phyloP scores from a whole-genome alignment of 768 basidiomycete genomes.

The Trametes cubensis region DNA sequence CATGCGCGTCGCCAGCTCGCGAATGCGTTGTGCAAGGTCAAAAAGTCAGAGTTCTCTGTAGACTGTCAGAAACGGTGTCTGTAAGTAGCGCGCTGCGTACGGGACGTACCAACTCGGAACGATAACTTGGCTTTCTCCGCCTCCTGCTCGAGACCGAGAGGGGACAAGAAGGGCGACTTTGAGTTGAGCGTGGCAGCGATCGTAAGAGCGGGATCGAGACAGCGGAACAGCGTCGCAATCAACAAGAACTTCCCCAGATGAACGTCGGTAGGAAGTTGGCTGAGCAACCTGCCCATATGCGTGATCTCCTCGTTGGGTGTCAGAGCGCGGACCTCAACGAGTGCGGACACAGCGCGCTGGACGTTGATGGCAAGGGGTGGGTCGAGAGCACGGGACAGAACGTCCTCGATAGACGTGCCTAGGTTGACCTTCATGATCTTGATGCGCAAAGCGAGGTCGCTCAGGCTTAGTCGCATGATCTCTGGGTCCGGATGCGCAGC shows the following conservation, averaged over 20 bases:
- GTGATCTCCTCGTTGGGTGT: conserved; percentile 90
- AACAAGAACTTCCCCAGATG: conserved; percentile 94
- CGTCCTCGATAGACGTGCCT: conserved; percentile 86
- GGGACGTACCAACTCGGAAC: conserved; percentile 72
- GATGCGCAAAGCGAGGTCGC: conserved; percentile 87
- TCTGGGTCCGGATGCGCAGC: conserved; percentile 91
- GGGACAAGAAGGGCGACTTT: conserved; percentile 91
- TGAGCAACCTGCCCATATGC: conserved; percentile 86
- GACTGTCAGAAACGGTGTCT: too few relatives aligned
- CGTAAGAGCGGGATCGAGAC: conserved; percentile 94
- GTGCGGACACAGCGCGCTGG: conserved; percentile 82
- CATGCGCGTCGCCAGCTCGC: conserved; percentile 81
- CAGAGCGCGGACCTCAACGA: conserved; percentile 93
- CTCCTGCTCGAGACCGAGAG: conserved; percentile 84
- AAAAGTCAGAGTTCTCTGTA: conserved; percentile 90
- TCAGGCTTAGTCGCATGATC: conserved; percentile 91
- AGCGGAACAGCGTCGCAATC: conserved; percentile 80
- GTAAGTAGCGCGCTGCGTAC: not conserved
- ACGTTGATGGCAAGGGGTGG: conserved; percentile 87
- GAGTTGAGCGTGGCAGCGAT: conserved; percentile 92
- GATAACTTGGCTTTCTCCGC: conserved; percentile 81
- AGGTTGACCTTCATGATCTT: conserved; percentile 92
- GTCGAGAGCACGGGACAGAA: conserved; percentile 84
- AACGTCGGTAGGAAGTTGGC: conserved; percentile 93
- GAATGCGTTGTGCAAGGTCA: conserved; percentile 92